Conservation (phyloP, 192 early-diverging fungal species). For the Ambispora gerdemannii region DNA sequence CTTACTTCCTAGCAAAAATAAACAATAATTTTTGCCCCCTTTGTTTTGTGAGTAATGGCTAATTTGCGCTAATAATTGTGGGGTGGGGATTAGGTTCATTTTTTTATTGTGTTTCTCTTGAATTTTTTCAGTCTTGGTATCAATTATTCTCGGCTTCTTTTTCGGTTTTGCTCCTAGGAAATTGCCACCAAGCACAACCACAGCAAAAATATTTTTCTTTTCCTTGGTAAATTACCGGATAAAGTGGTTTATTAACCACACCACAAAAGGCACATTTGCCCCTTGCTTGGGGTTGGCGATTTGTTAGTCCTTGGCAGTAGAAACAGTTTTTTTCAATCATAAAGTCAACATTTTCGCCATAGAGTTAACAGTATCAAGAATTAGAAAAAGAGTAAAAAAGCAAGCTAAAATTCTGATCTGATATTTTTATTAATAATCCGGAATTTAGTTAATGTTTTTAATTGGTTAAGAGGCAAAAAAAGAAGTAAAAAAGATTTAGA, state of each 20-base stretch:
- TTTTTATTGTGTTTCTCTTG: background rate
- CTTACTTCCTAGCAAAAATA: background rate
- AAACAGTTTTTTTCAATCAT: background rate
- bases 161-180: background rate
- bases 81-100: background rate
- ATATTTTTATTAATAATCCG: background rate
- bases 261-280: constrained; percentile 1
- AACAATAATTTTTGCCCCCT: background rate
- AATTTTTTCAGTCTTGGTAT: background rate
- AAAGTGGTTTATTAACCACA: background rate
- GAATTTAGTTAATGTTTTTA: background rate
- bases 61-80: background rate
- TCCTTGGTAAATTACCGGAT: background rate
- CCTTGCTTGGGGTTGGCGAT: background rate
- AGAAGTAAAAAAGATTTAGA: too few relatives aligned
- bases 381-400: background rate
- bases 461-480: too few relatives aligned
- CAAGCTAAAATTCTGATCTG: background rate
- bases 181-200: background rate
- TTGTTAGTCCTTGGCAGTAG: background rate
- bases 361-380: background rate
- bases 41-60: background rate
- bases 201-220: background rate
- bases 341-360: background rate
- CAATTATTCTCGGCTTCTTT: background rate